Percentiles rank a stretch among this genome's conserved stretches.
These are phyloP conservation scores for Chlorophyllum brunneum DNA, from an alignment of 768 basidiomycete species.

Conservation along the genomic window DNA sequence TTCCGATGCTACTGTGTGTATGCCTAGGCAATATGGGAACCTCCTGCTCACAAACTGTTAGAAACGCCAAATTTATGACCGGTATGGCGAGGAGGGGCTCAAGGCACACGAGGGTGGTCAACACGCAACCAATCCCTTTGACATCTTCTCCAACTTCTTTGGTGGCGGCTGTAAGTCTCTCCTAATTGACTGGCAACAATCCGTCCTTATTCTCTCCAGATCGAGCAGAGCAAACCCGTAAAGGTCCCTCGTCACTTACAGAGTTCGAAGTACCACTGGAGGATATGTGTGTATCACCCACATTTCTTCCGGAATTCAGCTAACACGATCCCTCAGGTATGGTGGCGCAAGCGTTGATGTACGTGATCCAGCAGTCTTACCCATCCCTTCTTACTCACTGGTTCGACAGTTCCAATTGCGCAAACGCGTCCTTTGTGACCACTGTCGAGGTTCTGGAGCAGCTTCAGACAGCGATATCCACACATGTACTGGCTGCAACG, in stretches of 20 bases:
- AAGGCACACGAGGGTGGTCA: constrained; percentile 88
- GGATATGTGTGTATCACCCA: constrained; percentile 59
- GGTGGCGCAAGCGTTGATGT: constrained; percentile 84
- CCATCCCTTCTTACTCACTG: constrained; percentile 8
- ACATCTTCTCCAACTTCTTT: constrained; percentile 92
- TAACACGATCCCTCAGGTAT: constrained; percentile 49
- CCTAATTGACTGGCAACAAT: not conserved
- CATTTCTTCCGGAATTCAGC: constrained; percentile 1
- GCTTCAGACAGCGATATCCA: constrained; percentile 86
- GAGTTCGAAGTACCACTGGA: constrained; percentile 84
- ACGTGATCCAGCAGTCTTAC: constrained; percentile 22
- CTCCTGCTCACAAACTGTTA: constrained; percentile 23
- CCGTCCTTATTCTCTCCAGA: constrained; percentile 25
- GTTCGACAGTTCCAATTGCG: constrained; percentile 78
- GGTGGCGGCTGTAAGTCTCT: constrained; percentile 66
- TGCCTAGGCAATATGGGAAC: not conserved
- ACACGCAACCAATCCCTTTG: constrained; percentile 83
- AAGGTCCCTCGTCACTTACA: constrained; percentile 70
- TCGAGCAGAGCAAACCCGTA: constrained; percentile 59
- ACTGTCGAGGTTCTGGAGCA: constrained; percentile 94
- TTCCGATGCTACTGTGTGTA: constrained; percentile 71
- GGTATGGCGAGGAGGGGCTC: constrained; percentile 92
- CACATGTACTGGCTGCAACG: constrained; percentile 79
- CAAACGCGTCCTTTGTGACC: constrained; percentile 91
- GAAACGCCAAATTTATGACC: constrained; percentile 94